Conservation (phyloP, 495 filamentous ascomycete species). For the Echria macrotheca region DNA sequence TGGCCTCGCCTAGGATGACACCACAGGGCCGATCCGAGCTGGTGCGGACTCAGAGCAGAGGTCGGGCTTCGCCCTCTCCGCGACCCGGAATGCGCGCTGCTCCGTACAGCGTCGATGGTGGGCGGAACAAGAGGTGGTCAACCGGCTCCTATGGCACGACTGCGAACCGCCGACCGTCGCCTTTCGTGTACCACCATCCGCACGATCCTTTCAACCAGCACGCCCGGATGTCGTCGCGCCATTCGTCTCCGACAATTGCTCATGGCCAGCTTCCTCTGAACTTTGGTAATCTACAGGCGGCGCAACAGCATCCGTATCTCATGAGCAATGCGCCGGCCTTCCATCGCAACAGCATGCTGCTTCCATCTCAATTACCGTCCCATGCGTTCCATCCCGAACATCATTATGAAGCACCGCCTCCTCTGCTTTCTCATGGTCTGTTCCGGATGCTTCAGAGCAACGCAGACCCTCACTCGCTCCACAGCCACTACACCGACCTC, state of each 20-base stretch:
- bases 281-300: conserved; percentile 48
- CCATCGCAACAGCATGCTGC: conserved; percentile 42
- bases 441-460: conserved; percentile 67
- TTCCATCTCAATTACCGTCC: conserved; percentile 41
- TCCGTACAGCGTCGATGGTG: conserved; percentile 56
- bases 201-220: conserved; percentile 45
- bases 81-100: conserved; percentile 56
- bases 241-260: conserved; percentile 51
- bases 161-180: conserved; percentile 46
- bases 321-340: conserved; percentile 42
- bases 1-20: conserved; percentile 55
- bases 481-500: conserved; percentile 58
- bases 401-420: conserved; percentile 48
- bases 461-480: conserved; percentile 55
- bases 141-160: conserved; percentile 58
- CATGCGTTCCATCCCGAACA: conserved; percentile 45
- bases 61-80: conserved; percentile 60
- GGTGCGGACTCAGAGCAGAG: conserved; percentile 54
- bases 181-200: conserved; percentile 49
- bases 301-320: conserved; percentile 48
- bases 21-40: conserved; percentile 51
- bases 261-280: conserved; percentile 49
- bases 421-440: conserved; percentile 56
- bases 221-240: conserved; percentile 41
- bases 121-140: conserved; percentile 65